Percentiles rank a stretch among this genome's conserved stretches.
These are phyloP conservation scores for Parastagonospora avenae DNA, from an alignment of 2,329 filamentous ascomycete genomes.

Conservation along the genomic window DNA sequence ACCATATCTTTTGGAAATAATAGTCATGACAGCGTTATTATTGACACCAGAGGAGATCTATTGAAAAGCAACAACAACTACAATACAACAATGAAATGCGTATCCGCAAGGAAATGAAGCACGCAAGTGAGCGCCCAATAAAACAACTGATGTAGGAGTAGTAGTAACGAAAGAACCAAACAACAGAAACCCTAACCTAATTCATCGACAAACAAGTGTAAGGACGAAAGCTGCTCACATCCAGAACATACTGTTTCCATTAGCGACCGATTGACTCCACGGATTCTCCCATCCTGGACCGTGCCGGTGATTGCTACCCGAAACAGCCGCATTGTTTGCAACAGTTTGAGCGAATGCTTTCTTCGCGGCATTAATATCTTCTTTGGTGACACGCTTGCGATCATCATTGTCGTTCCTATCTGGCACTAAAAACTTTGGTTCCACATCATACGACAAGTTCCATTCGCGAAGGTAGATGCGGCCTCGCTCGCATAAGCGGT, in stretches of 20 bases:
- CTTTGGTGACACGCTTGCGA: neutral
- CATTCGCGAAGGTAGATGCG: constrained; percentile 26
- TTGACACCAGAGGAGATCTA: too few relatives aligned
- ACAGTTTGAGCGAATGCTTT: neutral
- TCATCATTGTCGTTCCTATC: neutral
- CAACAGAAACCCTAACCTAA: too few relatives aligned
- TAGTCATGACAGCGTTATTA: too few relatives aligned
- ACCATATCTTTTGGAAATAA: too few relatives aligned
- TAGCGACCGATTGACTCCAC: neutral
- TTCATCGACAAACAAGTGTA: too few relatives aligned
- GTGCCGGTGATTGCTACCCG: neutral
- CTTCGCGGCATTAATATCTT: neutral
- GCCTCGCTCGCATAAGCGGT: constrained; percentile 47
- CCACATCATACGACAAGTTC: neutral
- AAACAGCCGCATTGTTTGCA: neutral
- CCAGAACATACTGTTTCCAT: neutral
- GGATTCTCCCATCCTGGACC: neutral
- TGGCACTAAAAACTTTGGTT: neutral
- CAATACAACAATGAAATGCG: too few relatives aligned
- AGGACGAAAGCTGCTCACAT: too few relatives aligned
- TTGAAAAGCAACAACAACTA: too few relatives aligned
- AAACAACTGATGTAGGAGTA: too few relatives aligned
- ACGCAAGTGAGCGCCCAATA: too few relatives aligned
- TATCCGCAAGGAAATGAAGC: too few relatives aligned
- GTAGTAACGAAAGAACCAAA: too few relatives aligned